These are phyloP conservation scores for Boletus sp. DNA, from an alignment of 768 basidiomycete species.

Conservation along the genomic window DNA sequence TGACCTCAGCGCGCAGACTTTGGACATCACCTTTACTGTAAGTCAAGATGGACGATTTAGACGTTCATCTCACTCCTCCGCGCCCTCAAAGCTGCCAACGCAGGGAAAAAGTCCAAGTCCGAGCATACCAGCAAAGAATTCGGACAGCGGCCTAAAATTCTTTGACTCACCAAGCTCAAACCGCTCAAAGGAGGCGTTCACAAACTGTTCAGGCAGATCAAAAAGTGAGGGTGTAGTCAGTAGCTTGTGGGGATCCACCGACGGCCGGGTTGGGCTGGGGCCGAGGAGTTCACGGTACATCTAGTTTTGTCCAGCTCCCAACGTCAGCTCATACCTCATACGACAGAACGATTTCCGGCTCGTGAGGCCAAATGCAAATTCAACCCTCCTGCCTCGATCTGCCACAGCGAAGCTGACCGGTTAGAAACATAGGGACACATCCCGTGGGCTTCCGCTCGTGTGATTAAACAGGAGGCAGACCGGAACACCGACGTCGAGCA, in stretches of 20 bases:
- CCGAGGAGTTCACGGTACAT: slow-evolving; percentile 57
- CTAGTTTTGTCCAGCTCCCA: background rate
- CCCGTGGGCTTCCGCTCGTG: too few relatives aligned
- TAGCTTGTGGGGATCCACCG: background rate
- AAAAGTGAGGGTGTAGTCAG: slow-evolving; percentile 49
- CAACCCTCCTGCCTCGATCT: too few relatives aligned
- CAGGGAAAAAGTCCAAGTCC: too few relatives aligned
- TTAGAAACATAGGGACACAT: background rate
- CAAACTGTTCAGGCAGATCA: slow-evolving; percentile 66
- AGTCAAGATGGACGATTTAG: too few relatives aligned
- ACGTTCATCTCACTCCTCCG: too few relatives aligned
- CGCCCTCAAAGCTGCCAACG: too few relatives aligned
- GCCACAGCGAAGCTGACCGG: background rate
- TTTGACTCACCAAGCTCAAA: slow-evolving; percentile 68
- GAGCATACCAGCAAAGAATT: slow-evolving; percentile 15
- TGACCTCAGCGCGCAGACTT: too few relatives aligned
- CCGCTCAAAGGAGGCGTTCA: slow-evolving; percentile 71
- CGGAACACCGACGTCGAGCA: background rate
- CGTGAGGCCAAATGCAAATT: slow-evolving; percentile 8
- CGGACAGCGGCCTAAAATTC: slow-evolving; percentile 31
- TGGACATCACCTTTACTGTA: too few relatives aligned
- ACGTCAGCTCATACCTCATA: background rate
- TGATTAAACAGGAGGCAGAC: background rate
- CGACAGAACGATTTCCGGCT: slow-evolving; percentile 45
- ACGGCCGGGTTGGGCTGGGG: slow-evolving; percentile 43